These are phyloP conservation scores for Ustilago vetiveriae DNA, from an alignment of 1,284 basidiomycete species.

Conservation along the genomic window DNA sequence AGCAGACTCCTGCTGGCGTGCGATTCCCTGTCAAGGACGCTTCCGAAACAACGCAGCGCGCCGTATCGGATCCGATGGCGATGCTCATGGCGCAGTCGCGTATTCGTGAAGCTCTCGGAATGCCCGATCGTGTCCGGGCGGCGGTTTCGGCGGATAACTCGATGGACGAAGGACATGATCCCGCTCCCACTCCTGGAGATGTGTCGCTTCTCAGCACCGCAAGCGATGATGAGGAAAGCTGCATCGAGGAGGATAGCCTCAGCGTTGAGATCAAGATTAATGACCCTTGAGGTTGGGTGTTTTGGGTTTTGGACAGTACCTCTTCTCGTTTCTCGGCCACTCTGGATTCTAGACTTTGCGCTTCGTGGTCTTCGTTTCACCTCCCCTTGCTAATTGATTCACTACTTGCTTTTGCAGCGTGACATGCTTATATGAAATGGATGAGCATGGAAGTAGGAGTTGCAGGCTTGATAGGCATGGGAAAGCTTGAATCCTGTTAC, in stretches of 20 bases:
- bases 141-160: slow-evolving; percentile 40
- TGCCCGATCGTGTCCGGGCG: slow-evolving; percentile 9
- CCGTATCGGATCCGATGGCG: slow-evolving; percentile 34
- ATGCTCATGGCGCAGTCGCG: slow-evolving; percentile 13
- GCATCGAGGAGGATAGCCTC: slow-evolving; percentile 23
- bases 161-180: slow-evolving; percentile 6
- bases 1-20: neutral
- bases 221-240: slow-evolving; percentile 1
- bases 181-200: neutral
- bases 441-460: no score
- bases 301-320: neutral
- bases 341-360: no score
- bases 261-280: slow-evolving; percentile 33
- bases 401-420: no score
- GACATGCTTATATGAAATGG: no score
- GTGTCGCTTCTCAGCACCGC: neutral
- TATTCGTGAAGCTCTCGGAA: slow-evolving; percentile 7
- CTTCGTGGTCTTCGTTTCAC: no score
- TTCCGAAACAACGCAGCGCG: neutral
- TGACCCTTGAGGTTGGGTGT: neutral
- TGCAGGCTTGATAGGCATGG: no score
- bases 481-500: no score
- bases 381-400: no score
- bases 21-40: slow-evolving; percentile 7
- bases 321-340: neutral